phyloP scores from a whole-genome alignment of 2,329 filamentous ascomycete species.

The Monilinia fructigena region DNA sequence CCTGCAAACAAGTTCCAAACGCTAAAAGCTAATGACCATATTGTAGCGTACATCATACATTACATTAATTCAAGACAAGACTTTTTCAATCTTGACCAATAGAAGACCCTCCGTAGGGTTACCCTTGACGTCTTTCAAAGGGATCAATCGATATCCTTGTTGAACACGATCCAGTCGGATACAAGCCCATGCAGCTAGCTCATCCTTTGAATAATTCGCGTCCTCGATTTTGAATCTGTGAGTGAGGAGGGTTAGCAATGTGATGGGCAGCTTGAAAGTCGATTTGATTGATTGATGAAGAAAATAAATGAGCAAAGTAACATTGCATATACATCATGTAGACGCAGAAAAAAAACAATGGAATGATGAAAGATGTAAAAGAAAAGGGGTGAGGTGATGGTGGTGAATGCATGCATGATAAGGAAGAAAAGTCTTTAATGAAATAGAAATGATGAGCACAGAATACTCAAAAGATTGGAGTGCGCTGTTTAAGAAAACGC shows the following conservation, averaged over 20 bases:
- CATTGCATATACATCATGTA: slow-evolving; percentile 9
- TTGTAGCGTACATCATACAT: slow-evolving; percentile 7
- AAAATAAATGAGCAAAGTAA: background rate
- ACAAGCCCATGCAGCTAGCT: slow-evolving; percentile 84
- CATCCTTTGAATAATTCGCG: slow-evolving; percentile 75
- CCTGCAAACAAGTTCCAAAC: slow-evolving; percentile 1
- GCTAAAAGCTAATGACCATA: background rate
- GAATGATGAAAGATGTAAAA: background rate
- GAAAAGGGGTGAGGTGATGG: background rate
- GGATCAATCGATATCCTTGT: slow-evolving; percentile 74
- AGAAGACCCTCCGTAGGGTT: slow-evolving; percentile 65
- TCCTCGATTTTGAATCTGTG: slow-evolving; percentile 76
- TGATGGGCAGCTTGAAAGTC: too few species aligned
- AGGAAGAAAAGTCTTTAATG: background rate
- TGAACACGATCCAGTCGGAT: slow-evolving; percentile 79
- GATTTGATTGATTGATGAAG: background rate
- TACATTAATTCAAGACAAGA: slow-evolving; percentile 23
- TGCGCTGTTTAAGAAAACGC: slow-evolving; percentile 4
- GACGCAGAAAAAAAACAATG: background rate
- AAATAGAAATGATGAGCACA: slow-evolving; percentile 1
- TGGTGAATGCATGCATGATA: background rate
- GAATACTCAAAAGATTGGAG: too few species aligned
- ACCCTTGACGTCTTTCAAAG: slow-evolving; percentile 69
- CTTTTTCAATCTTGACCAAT: slow-evolving; percentile 71
- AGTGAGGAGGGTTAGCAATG: slow-evolving; percentile 7